phyloP scores from a whole-genome alignment of 768 basidiomycete genomes.

The Lactarius indigo region DNA sequence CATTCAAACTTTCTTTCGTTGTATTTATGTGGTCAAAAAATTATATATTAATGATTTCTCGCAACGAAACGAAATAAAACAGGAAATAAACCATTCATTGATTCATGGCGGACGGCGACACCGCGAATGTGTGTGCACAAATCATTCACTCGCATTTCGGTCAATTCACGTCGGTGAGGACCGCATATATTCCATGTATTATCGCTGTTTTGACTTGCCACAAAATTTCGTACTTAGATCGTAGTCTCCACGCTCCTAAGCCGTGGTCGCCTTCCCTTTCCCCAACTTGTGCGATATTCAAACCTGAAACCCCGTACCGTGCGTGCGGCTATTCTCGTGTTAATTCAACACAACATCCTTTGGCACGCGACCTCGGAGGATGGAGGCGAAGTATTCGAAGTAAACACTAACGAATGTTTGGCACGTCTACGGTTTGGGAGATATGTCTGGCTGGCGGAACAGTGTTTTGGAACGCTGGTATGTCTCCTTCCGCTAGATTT shows the following conservation, averaged over 20 bases:
- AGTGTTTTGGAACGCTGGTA: constrained; percentile 68
- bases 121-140: constrained; percentile 55
- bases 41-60: constrained; percentile 12
- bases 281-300: constrained; percentile 66
- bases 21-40: neutral
- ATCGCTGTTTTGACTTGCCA: neutral
- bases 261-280: constrained; percentile 74
- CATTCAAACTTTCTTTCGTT: neutral
- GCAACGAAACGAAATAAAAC: neutral
- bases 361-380: constrained; percentile 77
- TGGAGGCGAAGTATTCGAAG: constrained; percentile 74
- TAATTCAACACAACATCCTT: constrained; percentile 89
- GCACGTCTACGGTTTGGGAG: constrained; percentile 78
- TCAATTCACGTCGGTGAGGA: constrained; percentile 57
- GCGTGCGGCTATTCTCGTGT: constrained; percentile 66
- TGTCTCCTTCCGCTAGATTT: constrained; percentile 30
- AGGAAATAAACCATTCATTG: neutral
- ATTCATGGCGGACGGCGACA: constrained; percentile 62
- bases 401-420: constrained; percentile 82
- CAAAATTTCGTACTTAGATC: constrained; percentile 44
- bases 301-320: constrained; percentile 62
- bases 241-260: constrained; percentile 72
- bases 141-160: constrained; percentile 67
- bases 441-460: constrained; percentile 71
- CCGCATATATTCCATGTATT: neutral